Base-by-base conservation (phyloP, 805 yeast species). In the Saccharomyces jurei region DNA sequence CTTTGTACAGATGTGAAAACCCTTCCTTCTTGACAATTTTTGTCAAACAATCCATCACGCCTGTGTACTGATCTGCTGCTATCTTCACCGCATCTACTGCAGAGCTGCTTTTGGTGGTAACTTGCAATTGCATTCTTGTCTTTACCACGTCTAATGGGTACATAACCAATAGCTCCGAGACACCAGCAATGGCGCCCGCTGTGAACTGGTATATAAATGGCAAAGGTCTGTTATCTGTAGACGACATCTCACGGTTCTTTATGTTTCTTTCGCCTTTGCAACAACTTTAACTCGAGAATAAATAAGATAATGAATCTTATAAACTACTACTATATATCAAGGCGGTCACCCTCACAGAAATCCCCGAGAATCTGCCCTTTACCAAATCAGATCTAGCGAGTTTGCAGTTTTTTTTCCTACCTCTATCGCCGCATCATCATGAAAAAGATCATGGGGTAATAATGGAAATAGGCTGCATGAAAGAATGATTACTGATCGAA, bases 131-230 rank as follows among this genome's bases (percentile, higher is more conserved):
- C 75, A 91, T 91, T 73, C 98, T 81, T 31, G 99, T 92, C 78
- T 92, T 92, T 67, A 94, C 96, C 59, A 94, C 96, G 71, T 92
- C 99, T 67, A 92, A 76, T 48, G 99, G 99, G 69, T 91, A 91
- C 97, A 91, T 90, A 60, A 88, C 89, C 64, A 90, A 77, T 70
- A 91, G 87, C 75, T 94, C 99, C 28, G 97, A 89, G 58, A 94
- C 90, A 60, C 99, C 99, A 58, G 99, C 99, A 66, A 91, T 79
- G 67, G 95, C 98, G 63, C 96, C 99, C 57, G 89, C 84, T 58
- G 78, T 77, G 71, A 94, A 94, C 73, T 94, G 98, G 79, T 94
- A 92, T 46, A 83, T 67, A 68, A 94, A 94, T 41, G 98, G 97
- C 63, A 92, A 75, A n/a, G 87, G 82, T 71, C 61, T 61, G 49